A percentile compares a stretch with the other conserved stretches of the same genome.
Evolutionary conservation across 2,329 filamentous ascomycete species (phyloP).

Genomic region (Rhynchosporium graminicola): DNA sequence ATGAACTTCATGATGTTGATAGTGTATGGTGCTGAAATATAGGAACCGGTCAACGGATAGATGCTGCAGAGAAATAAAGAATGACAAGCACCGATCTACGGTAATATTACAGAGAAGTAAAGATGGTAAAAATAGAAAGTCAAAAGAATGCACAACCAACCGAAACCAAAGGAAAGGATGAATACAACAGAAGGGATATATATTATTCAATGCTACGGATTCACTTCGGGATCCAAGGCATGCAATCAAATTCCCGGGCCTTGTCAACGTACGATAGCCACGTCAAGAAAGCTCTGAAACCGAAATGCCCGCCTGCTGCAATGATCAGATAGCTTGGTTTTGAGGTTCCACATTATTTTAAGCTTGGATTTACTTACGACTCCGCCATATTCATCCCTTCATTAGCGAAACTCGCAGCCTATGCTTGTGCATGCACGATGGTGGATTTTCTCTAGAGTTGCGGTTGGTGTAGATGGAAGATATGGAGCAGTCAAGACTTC

Average conservation of each 20-base stretch:
- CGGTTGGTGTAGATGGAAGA: background rate
- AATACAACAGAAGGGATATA: background rate
- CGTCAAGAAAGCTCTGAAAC: conserved; percentile 3
- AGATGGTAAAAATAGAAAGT: background rate
- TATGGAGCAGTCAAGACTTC: background rate
- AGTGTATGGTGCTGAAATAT: background rate
- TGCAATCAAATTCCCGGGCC: background rate
- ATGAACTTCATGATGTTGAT: conserved; percentile 11
- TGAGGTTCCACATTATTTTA: background rate
- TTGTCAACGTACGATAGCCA: background rate
- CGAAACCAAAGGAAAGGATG: background rate
- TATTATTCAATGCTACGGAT: background rate
- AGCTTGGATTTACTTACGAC: conserved; percentile 5
- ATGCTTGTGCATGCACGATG: background rate
- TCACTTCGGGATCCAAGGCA: background rate
- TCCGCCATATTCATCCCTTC: background rate
- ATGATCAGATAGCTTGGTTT: background rate
- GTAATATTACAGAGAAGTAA: background rate
- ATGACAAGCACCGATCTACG: too few relatives aligned
- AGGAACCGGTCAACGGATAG: conserved; percentile 5
- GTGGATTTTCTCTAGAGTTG: background rate
- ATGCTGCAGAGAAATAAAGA: background rate
- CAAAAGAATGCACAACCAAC: background rate
- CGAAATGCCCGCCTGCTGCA: background rate
- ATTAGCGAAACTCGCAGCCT: background rate